Evolutionary conservation across 345 rosid genomes (phyloP).

Genomic region (Arabidopsis arenosa): DNA sequence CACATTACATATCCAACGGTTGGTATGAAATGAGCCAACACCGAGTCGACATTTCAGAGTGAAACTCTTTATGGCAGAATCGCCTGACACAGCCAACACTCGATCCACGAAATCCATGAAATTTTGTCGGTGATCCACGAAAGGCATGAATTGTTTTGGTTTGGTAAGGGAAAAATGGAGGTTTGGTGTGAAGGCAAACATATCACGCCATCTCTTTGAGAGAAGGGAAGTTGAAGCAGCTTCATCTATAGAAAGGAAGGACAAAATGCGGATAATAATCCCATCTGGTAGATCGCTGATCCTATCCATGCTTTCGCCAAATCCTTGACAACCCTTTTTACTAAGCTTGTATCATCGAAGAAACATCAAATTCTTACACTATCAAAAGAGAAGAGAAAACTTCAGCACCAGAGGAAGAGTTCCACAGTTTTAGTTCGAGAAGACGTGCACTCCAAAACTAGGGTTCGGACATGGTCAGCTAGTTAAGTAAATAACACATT

Average conservation of each 20-base stretch:
- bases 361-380: background rate
- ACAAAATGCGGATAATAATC: background rate
- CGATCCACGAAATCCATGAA: constrained; percentile 12
- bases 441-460: background rate
- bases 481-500: background rate
- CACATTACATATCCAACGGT: constrained; percentile 18
- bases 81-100: constrained; percentile 8
- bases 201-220: constrained; percentile 5
- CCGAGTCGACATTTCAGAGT: background rate
- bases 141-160: background rate
- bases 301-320: background rate
- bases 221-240: constrained; percentile 22
- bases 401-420: background rate
- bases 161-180: background rate
- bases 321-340: background rate
- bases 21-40: background rate
- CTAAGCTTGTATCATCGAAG: background rate
- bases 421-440: background rate
- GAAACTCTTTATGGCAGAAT: background rate
- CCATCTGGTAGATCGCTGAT: constrained; percentile 16
- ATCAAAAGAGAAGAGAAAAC: background rate
- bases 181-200: background rate
- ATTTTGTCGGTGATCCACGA: background rate
- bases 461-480: background rate
- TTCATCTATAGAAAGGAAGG: background rate